Evolutionary conservation across 257 asterid genomes (phyloP).

Genomic region (Solanum okadae): DNA sequence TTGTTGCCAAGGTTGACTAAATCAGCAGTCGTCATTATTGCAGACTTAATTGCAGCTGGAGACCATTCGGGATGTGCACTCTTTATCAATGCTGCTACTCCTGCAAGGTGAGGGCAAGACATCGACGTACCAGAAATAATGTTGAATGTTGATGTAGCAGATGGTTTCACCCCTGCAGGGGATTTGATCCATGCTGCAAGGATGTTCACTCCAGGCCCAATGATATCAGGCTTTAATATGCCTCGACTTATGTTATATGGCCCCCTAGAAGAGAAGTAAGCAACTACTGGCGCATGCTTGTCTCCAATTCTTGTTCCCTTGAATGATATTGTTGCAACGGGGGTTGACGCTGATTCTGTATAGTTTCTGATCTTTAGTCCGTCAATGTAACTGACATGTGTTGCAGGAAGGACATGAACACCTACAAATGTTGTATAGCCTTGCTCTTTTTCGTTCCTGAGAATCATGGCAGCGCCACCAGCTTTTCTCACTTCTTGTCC

Average conservation of each 20-base stretch:
- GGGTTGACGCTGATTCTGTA: slow-evolving; percentile 3
- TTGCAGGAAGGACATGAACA: slow-evolving; percentile 16
- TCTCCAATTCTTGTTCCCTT: slow-evolving; percentile 15
- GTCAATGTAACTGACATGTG: slow-evolving; percentile 4
- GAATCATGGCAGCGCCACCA: slow-evolving; percentile 21
- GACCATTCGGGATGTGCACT: slow-evolving; percentile 13
- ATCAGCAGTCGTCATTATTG: slow-evolving; percentile 17
- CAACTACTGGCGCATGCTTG: slow-evolving; percentile 4
- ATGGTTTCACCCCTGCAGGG: not conserved
- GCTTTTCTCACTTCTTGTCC: slow-evolving; percentile 13
- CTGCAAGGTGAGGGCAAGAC: slow-evolving; percentile 19
- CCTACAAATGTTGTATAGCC: slow-evolving; percentile 10
- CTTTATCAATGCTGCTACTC: slow-evolving; percentile 11
- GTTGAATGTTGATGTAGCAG: not conserved
- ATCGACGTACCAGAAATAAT: slow-evolving; percentile 7
- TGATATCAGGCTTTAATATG: slow-evolving; percentile 15
- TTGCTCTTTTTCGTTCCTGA: not conserved
- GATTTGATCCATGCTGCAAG: not conserved
- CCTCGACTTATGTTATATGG: not conserved
- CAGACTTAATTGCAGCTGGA: slow-evolving; percentile 11
- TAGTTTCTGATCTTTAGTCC: slow-evolving; percentile 9
- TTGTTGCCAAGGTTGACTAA: not conserved
- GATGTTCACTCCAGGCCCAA: slow-evolving; percentile 21
- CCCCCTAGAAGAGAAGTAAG: slow-evolving; percentile 16
- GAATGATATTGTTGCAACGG: slow-evolving; percentile 7